A percentile compares a stretch with the other conserved stretches of the same genome.
These are phyloP conservation scores for Xylaria arbuscula DNA, from an alignment of 2,329 filamentous ascomycete genomes.

Conservation along the genomic window DNA sequence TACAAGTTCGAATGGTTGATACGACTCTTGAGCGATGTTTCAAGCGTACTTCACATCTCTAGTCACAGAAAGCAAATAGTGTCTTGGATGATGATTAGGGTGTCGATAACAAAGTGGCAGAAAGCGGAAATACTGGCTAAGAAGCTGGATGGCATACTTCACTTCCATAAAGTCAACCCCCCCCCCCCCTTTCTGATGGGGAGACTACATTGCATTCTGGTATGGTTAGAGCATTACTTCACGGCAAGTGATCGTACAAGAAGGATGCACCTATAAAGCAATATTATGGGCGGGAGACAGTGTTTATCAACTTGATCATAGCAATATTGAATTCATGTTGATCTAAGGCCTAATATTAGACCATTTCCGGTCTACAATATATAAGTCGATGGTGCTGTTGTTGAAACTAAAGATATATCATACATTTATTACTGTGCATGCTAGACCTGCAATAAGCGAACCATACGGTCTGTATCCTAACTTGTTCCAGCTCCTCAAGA, in stretches of 20 bases:
- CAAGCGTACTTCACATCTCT: background rate
- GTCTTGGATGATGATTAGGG: background rate
- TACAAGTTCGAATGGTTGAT: background rate
- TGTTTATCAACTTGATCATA: background rate
- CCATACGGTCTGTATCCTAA: background rate
- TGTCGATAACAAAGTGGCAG: background rate
- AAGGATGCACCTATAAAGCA: background rate
- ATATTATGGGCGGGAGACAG: background rate
- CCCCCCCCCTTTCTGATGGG: background rate
- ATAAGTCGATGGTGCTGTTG: background rate
- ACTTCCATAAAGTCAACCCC: too few species aligned
- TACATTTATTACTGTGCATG: too few species aligned
- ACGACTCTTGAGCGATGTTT: background rate
- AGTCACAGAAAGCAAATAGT: background rate
- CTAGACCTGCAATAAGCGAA: background rate
- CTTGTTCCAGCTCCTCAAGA: background rate
- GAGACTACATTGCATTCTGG: background rate
- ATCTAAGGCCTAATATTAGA: too few species aligned
- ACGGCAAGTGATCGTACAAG: conserved; percentile 1
- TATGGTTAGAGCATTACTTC: conserved; percentile 3
- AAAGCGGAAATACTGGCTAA: background rate
- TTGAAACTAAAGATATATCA: background rate
- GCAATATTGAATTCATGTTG: background rate
- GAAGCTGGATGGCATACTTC: background rate
- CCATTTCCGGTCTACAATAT: background rate